Evolutionary conservation across 306 rosid genomes (phyloP), one percentile per base, ranked within the genome.

Genomic region (Quercus cerris): DNA sequence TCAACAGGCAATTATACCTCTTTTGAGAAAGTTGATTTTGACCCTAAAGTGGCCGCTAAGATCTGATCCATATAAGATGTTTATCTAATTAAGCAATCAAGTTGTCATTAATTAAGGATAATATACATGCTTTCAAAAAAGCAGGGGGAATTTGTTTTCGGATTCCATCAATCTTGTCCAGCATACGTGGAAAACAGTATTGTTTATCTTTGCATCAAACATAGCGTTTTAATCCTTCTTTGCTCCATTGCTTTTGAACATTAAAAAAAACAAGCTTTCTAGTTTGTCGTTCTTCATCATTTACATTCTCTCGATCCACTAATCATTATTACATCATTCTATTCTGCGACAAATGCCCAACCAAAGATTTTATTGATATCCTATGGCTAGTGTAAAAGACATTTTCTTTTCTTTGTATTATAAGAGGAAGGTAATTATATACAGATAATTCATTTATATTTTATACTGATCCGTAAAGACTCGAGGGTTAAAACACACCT

Each of bases 401-500:
- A 49, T 3, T 3, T 49, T 12, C 17, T 12, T 12, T 49, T 49
- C 17, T 49, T 49, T 10, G 54, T 49, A 49, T 49, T 49, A 49
- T 49, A 49, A 49, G 10, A 3, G 13, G 54, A 49, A 49, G 54
- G 54, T 49, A 49, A 11, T 49, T 49, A 49, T 49, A 49, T 49
- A 49, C 54, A 49, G 54, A 12, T 12, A 49, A 49, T 49, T 49
- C 54, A 49, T 49, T 49, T 49, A 49, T 49, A 49, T 13, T 49
- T 3, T 49, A 49, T 11, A 3, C 54, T 49, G 54, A 23, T 2
- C 15, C 11, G 31, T 15, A 75, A 71, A 64, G 52, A 59, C 20
- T 56, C 66, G 57, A 57, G 52, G n/a, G 78, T 6, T 31, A 55
- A 28, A 76, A 70, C 74, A 51, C 44, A 81, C 88, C 93, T 91